Conservation (phyloP, 148 eudicot species). For the Rhododendron ovatum region DNA sequence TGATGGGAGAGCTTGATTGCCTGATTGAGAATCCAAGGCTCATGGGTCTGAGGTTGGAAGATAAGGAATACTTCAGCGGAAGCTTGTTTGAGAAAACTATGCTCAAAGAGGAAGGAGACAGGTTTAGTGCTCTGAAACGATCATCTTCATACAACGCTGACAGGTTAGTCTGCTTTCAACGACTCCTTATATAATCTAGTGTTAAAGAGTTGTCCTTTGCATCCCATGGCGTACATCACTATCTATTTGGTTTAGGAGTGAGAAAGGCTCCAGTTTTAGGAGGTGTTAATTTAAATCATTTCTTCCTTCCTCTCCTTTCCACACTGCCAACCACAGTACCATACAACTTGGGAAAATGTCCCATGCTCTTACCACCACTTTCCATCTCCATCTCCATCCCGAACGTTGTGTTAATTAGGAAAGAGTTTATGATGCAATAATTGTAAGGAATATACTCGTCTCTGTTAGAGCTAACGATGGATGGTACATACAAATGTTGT, state of each 20-base stretch:
- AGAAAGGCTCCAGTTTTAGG: not conserved
- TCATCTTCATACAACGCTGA: constrained; percentile 78
- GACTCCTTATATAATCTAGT: not conserved
- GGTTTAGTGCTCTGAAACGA: constrained; percentile 49
- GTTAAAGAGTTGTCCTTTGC: not conserved
- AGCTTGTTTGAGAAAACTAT: constrained; percentile 78
- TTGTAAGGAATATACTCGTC: not conserved
- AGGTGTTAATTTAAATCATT: not conserved
- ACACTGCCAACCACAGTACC: not conserved
- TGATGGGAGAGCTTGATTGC: constrained; percentile 84
- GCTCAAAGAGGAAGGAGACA: constrained; percentile 45
- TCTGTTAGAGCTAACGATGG: not conserved
- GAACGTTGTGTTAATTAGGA: not conserved
- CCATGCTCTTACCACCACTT: not conserved
- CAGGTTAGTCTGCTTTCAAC: constrained; percentile 34
- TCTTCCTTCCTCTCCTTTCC: not conserved
- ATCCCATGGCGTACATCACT: not conserved
- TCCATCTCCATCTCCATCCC: not conserved
- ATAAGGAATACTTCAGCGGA: constrained; percentile 91
- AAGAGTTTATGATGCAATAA: not conserved
- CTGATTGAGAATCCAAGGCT: constrained; percentile 63
- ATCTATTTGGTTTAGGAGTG: not conserved
- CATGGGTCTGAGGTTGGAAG: constrained; percentile 62
- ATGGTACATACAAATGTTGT: not conserved
- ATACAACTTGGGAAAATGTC: not conserved